Percentiles rank a stretch among this genome's conserved stretches.
These are phyloP conservation scores for Sporobolomyces phaffii DNA, from an alignment of 768 basidiomycete species.

Conservation along the genomic window DNA sequence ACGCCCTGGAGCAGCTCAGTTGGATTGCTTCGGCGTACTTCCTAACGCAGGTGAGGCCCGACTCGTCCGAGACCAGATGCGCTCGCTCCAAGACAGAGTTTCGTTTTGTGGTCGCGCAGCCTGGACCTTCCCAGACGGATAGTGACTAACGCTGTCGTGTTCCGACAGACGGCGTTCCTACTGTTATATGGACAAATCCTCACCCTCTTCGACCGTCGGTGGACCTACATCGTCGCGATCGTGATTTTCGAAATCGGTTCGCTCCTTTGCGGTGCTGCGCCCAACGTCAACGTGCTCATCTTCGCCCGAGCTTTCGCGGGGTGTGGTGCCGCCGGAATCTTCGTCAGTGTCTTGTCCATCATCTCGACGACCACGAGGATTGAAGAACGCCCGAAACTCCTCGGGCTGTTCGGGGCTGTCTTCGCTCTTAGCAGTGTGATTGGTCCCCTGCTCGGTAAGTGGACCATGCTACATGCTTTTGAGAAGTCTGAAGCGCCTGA, in stretches of 20 bases:
- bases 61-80: no score
- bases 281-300: slow-evolving; percentile 44
- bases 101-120: no score
- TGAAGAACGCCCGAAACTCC: slow-evolving; percentile 44
- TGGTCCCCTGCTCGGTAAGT: slow-evolving; percentile 27
- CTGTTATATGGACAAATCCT: slow-evolving; percentile 45
- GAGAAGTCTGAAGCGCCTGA: no score
- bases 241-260: slow-evolving; percentile 46
- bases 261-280: slow-evolving; percentile 45
- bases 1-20: slow-evolving; percentile 27
- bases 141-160: no score
- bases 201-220: slow-evolving; percentile 45
- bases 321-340: slow-evolving; percentile 51
- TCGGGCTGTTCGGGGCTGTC: slow-evolving; percentile 31
- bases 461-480: slow-evolving; percentile 1
- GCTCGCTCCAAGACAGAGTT: no score
- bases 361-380: slow-evolving; percentile 35
- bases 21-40: slow-evolving; percentile 33
- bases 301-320: slow-evolving; percentile 53
- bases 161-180: slow-evolving; percentile 39
- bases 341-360: slow-evolving; percentile 28
- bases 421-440: slow-evolving; percentile 40
- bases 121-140: no score
- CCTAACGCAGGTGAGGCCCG: slow-evolving; percentile 19
- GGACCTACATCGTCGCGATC: slow-evolving; percentile 45